These are phyloP conservation scores for Zizania latifolia DNA, from an alignment of 176 grass and related monocot genomes.

Conservation along the genomic window DNA sequence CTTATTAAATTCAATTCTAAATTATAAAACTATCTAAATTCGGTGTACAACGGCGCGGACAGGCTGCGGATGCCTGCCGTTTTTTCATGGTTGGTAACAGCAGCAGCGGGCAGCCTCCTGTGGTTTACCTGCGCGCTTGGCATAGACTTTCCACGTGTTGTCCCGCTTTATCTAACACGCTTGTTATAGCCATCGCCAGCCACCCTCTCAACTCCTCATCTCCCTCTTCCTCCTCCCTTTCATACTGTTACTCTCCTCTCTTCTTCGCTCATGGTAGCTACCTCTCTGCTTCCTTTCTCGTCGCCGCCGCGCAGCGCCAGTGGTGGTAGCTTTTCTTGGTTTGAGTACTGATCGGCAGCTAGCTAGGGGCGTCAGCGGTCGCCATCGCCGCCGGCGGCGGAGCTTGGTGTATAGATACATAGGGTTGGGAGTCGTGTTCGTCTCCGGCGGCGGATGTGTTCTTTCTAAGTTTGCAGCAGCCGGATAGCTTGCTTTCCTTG, in stretches of 20 bases:
- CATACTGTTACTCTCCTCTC: background rate
- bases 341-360: background rate
- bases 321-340: background rate
- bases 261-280: no score
- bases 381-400: constrained; percentile 29
- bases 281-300: background rate
- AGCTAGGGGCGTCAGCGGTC: no score
- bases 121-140: background rate
- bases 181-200: background rate
- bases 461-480: background rate
- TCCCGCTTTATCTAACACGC: constrained; percentile 36
- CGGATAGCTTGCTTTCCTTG: background rate
- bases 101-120: background rate
- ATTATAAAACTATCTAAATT: no score
- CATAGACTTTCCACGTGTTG: constrained; percentile 39
- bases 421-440: background rate
- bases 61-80: no score
- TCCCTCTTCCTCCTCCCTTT: background rate
- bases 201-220: background rate
- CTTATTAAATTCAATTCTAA: no score
- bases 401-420: background rate
- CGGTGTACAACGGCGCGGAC: no score
- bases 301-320: background rate
- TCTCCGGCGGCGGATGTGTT: background rate
- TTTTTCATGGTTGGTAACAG: background rate